Evolutionary conservation across 2,329 filamentous ascomycete genomes (phyloP), one percentile per base, ranked within the genome.

Genomic region (Bimuria novae-zelandiae): DNA sequence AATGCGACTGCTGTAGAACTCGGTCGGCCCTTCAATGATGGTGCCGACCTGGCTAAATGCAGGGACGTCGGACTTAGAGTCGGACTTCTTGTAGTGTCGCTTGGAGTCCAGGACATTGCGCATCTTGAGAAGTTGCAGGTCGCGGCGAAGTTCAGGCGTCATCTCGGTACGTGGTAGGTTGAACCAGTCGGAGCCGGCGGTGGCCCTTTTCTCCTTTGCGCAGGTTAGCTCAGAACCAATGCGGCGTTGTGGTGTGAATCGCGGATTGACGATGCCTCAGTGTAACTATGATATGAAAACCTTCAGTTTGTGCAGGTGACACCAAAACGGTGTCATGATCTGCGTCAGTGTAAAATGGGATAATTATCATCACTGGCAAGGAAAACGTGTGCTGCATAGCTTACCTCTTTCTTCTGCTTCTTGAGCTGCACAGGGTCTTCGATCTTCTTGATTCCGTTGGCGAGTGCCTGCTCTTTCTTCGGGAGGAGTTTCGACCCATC

Each of bases 31-130:
- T 67, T 95, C 88, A 51, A 97, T 83, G 54, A 99, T 85, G 5
- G 90, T 93, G 52, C 93, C 94, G 23, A 96, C 85, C 65, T 96
- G 90, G 17, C 89, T 95, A 70, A 89, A 97, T 56, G 91, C 86
- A 1, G 94, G 94, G 1, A 88, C 76, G 55, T 84, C 79, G 53
- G 83, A 81, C 69, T 89, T 92, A 50, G 85, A 82, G 45, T 78
- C 83, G 46, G 93, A 87, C 74, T 97, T 97, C 73, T 93, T 95
- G 80, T 96, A 96, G 67, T 93, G 89, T 44, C 89, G 82, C 71
- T 97, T 93, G 0, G 92, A 87, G 61, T 97, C 93, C 19, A 97
- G 81, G 17, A 96, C 87, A 51, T 87, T 88, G 72, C 94, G 86
- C 88, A 97, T 93, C 60, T 90, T 87, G 54, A 99, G 79, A 10